These are phyloP conservation scores for Bacidia rubella DNA, from an alignment of 495 filamentous ascomycete genomes.

Conservation along the genomic window DNA sequence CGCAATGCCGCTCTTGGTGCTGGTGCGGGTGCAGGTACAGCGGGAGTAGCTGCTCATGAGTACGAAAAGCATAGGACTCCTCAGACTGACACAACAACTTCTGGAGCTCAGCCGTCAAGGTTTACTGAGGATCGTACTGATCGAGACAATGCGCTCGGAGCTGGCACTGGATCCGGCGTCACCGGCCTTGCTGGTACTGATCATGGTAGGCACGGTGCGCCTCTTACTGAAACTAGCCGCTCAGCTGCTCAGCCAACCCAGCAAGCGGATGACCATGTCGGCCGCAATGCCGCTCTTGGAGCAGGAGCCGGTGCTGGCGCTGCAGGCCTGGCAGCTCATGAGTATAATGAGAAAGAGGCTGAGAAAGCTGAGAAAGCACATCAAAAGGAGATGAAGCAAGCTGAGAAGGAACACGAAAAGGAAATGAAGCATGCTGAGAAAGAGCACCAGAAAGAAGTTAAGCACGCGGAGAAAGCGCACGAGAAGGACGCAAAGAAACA, in stretches of 20 bases:
- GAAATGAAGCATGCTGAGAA: conserved; percentile 16
- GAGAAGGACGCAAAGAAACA: conserved; percentile 16
- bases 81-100: neutral
- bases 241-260: neutral
- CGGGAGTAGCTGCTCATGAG: conserved; percentile 1
- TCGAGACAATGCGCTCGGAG: conserved; percentile 16
- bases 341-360: conserved; percentile 14
- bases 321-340: conserved; percentile 10
- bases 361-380: conserved; percentile 12
- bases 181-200: conserved; percentile 12
- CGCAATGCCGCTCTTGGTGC: conserved; percentile 1
- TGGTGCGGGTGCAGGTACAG: neutral
- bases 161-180: conserved; percentile 16
- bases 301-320: conserved; percentile 18
- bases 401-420: conserved; percentile 15
- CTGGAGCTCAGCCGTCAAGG: neutral
- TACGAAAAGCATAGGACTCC: neutral
- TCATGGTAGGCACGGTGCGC: conserved; percentile 11
- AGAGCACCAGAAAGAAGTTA: conserved; percentile 8
- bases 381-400: conserved; percentile 17
- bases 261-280: conserved; percentile 6
- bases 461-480: conserved; percentile 12
- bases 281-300: conserved; percentile 16
- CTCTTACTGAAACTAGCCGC: neutral
- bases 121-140: conserved; percentile 4